A percentile compares a stretch with the other conserved stretches of the same genome.
Conservation (phyloP, 192 early-diverging fungal species). For the Gorgonomyces haynaldii region DNA sequence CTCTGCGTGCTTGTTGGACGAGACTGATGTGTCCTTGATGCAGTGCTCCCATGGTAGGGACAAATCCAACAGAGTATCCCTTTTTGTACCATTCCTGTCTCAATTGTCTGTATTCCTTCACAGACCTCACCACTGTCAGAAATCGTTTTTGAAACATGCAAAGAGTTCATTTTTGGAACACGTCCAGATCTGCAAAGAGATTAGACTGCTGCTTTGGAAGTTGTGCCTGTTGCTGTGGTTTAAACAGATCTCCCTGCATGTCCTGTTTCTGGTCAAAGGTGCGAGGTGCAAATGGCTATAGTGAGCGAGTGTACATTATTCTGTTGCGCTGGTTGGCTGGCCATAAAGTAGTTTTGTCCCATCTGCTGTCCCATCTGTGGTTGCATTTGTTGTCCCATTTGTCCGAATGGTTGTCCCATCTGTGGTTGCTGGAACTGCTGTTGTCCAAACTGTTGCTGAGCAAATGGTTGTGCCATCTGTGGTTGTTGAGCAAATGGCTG, state of each 20-base stretch:
- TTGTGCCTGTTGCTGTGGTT: neutral
- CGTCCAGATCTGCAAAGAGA: no score
- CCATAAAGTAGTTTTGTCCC: neutral
- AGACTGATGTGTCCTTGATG: conserved; percentile 81
- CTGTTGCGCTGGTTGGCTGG: neutral
- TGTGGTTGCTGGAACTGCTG: conserved; percentile 1
- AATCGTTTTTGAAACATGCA: no score
- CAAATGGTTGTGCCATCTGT: no score
- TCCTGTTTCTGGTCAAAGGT: neutral
- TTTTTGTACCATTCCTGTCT: conserved; percentile 44
- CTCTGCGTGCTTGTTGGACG: conserved; percentile 41
- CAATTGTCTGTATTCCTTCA: conserved; percentile 54
- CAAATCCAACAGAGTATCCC: conserved; percentile 68
- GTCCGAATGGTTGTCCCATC: neutral
- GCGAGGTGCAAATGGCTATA: neutral
- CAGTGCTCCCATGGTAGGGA: conserved; percentile 97
- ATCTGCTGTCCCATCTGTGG: no score
- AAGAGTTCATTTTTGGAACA: no score
- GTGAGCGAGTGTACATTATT: no score
- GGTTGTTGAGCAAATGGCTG: no score
- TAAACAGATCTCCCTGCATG: neutral
- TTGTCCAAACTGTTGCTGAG: no score
- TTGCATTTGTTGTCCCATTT: no score
- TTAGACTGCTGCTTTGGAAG: neutral
- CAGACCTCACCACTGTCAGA: conserved; percentile 62